A percentile compares a stretch with the other conserved stretches of the same genome.
These are phyloP conservation scores for Mycena chlorophos DNA, from an alignment of 768 basidiomycete species.

Conservation along the genomic window DNA sequence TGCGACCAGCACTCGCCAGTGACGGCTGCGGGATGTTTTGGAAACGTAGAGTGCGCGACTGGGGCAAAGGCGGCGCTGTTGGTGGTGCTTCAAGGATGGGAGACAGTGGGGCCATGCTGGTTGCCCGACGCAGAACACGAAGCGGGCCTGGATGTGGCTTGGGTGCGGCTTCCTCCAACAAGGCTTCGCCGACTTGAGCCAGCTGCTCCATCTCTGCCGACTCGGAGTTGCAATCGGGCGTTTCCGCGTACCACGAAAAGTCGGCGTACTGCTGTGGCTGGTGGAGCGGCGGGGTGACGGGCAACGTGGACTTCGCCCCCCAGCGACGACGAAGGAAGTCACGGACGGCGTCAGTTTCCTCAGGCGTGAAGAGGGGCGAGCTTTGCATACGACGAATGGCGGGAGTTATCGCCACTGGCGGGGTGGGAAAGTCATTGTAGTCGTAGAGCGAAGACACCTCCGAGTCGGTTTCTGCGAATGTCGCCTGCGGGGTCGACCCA, in stretches of 20 bases:
- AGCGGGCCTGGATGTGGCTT: slow-evolving; percentile 1
- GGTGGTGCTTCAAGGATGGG: neutral
- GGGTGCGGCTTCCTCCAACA: slow-evolving; percentile 12
- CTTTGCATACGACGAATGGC: slow-evolving; percentile 45
- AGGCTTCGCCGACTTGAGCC: slow-evolving; percentile 17
- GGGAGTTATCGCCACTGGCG: slow-evolving; percentile 44
- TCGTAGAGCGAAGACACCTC: slow-evolving; percentile 38
- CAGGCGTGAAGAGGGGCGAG: slow-evolving; percentile 40
- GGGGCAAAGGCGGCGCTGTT: slow-evolving; percentile 2
- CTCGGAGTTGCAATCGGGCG: slow-evolving; percentile 11
- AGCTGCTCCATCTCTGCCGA: slow-evolving; percentile 1
- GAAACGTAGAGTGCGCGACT: slow-evolving; percentile 15
- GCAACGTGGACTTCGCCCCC: slow-evolving; percentile 8
- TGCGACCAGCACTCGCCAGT: slow-evolving; percentile 18
- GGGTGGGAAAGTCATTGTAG: slow-evolving; percentile 35
- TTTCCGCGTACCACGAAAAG: slow-evolving; percentile 18
- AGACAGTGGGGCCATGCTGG: slow-evolving; percentile 16
- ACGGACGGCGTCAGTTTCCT: slow-evolving; percentile 28
- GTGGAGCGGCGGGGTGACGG: neutral
- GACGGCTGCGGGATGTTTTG: slow-evolving; percentile 12
- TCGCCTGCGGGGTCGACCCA: slow-evolving; percentile 31
- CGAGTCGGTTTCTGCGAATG: slow-evolving; percentile 34
- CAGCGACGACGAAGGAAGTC: slow-evolving; percentile 26
- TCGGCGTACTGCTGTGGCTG: slow-evolving; percentile 3
- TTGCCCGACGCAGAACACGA: slow-evolving; percentile 14